Base-by-base conservation (phyloP, 768 basidiomycete species). In the Ramaria rubella region DNA sequence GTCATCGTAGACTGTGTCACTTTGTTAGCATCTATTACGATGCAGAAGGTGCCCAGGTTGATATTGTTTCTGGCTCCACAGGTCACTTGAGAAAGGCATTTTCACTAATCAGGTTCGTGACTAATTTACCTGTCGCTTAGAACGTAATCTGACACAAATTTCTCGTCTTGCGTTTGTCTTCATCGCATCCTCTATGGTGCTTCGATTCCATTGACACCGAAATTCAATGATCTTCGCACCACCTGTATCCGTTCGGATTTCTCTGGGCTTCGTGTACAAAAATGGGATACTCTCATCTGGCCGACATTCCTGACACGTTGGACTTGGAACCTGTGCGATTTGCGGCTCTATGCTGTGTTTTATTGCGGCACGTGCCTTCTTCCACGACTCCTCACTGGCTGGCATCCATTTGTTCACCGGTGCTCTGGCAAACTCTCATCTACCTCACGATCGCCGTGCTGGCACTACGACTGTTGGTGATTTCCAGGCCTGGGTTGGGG, bases 31-130 rank as follows among this genome's bases (percentile, higher is more conserved):
- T 17, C 29, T 30, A 3, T 55, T 21, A 4, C 12, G 21, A n/a
- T 23, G 12, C 50, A n/a, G 55, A 44, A 19, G n/a, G n/a, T n/a
- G n/a, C n/a, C n/a, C n/a, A n/a, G 23, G 23, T 23, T 34, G 29
- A 57, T 23, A 27, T 15, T 23, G 19, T n/a, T 58, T 17, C 31
- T 49, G 61, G 60, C 23, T 52, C 23, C 12, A 30, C 49, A 90
- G 87, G 85, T 90, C 88, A 8, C 61, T 83, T 50, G 75, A 84
- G 61, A 73, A 75, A 27, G 86, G 85, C n/a, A 64, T 88, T 4
- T 83, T 88, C 62, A 74, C 75, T 55, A 81, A 82, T 63, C 81
- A 85, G 43, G 86, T 87, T 61, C 45, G 79, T 67, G n/a, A 49
- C 42, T 26, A 23, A 3, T 29, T 30, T 14, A 24, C 59, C 43